Evolutionary conservation across 1,284 basidiomycete genomes (phyloP).

Genomic region (Phellopilus nigrolimitatus): DNA sequence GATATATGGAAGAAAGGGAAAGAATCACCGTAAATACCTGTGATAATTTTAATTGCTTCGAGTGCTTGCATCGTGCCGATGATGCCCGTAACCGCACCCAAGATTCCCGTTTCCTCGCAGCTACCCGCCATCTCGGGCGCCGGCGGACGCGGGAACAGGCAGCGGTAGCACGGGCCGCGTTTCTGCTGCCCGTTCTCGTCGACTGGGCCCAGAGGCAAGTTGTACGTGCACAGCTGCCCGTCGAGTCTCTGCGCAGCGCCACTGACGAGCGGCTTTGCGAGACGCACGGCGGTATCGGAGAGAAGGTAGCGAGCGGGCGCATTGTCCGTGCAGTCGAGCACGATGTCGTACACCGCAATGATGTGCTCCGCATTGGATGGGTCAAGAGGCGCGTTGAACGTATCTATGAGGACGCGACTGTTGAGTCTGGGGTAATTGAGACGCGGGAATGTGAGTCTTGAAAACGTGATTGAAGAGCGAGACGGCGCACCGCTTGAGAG

Average conservation of each 20-base stretch:
- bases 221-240: constrained; percentile 86
- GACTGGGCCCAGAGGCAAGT: constrained; percentile 35
- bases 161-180: constrained; percentile 89
- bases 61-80: constrained; percentile 91
- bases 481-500: constrained; percentile 53
- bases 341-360: constrained; percentile 65
- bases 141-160: constrained; percentile 81
- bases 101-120: constrained; percentile 89
- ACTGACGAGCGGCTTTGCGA: constrained; percentile 79
- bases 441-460: constrained; percentile 8
- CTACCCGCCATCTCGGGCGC: constrained; percentile 60
- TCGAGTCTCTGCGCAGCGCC: constrained; percentile 92
- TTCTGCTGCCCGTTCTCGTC: constrained; percentile 22
- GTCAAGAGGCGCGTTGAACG: constrained; percentile 49
- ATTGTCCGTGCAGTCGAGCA: constrained; percentile 97
- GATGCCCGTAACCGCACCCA: constrained; percentile 87
- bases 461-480: constrained; percentile 5
- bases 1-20: constrained; percentile 2
- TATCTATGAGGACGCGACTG: constrained; percentile 52
- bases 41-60: constrained; percentile 82
- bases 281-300: constrained; percentile 81
- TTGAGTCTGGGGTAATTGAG: constrained; percentile 66
- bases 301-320: constrained; percentile 89
- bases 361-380: constrained; percentile 57
- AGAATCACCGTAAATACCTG: constrained; percentile 63